Evolutionary conservation across 441 rosid species (phyloP), one percentile per base, ranked within the genome.

Genomic region (Theobroma grandiflorum): DNA sequence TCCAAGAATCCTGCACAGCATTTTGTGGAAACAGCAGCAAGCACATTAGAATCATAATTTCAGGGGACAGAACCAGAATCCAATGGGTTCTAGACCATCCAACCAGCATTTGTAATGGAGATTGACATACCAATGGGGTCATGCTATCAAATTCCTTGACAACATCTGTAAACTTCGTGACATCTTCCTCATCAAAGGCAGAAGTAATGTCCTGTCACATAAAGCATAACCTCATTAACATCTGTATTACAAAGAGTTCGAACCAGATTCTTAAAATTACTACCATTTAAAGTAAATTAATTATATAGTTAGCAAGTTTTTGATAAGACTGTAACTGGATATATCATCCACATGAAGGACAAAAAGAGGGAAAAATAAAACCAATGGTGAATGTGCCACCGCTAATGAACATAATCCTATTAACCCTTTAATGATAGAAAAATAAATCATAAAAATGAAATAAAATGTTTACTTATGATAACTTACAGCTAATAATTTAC

Each of bases 71-170:
- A 70, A 50, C 61, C 14, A 43, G 62, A 62, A 6, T 3, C 2
- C 12, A 2, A 71, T 61, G 2, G 53, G 3, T 11, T 3, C 61
- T 22, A 12, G 8, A 72, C 16, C 9, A 52, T 52, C 9, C 16
- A 52, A 16, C 31, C 53, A 11, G 76, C 76, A 38, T 35, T 57
- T 38, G 12, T 10, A 58, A 59, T 47, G 58, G 43, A n/a, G 40
- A 37, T 26, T 53, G 71, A 64, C 64, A 15, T 81, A 97, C 99
- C 99, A 97, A 87, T 9, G 98, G 94, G 66, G 98, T 92, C 99
- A 93, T 96, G 95, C 98, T 91, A 79, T 96, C 98, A 62, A 89
- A 95, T 83, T 95, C 99, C 94, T 95, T 95, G 57, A 95, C 86
- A 81, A 86, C 94, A 53, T 92, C 96, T 49, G 98, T 93, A 80